A percentile compares a stretch with the other conserved stretches of the same genome.
Evolutionary conservation across 140 eudicot genomes (phyloP).

Genomic region (Bidens hawaiensis): DNA sequence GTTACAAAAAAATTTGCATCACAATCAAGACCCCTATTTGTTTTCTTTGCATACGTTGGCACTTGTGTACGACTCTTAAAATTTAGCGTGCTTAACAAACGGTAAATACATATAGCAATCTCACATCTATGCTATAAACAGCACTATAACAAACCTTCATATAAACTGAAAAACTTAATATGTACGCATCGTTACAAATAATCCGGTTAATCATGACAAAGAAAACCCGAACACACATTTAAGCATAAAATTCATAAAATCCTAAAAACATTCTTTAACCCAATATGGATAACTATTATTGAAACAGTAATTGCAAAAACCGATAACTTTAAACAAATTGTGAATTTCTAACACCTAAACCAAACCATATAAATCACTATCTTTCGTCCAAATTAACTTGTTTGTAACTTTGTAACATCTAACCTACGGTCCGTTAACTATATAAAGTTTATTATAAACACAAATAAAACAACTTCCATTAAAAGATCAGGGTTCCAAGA

Average conservation of each 20-base stretch:
- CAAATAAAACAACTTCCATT: neutral
- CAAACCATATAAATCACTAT: neutral
- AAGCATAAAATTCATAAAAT: neutral
- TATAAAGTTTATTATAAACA: conserved; percentile 10
- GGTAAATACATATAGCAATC: neutral
- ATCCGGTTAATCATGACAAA: neutral
- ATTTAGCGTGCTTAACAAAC: neutral
- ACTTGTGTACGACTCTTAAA: neutral
- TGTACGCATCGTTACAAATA: neutral
- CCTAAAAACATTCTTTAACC: neutral
- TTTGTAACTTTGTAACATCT: too few relatives aligned
- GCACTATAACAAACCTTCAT: neutral
- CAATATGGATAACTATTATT: neutral
- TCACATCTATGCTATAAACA: neutral
- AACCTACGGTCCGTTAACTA: conserved; percentile 14
- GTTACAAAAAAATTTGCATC: neutral
- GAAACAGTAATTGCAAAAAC: neutral
- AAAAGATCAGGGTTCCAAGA: too few relatives aligned
- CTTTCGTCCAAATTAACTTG: neutral
- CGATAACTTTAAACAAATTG: neutral
- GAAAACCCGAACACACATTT: neutral
- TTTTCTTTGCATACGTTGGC: neutral
- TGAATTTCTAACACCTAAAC: neutral
- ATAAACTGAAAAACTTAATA: neutral
- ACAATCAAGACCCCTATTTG: neutral